These are phyloP conservation scores for Vitis hybrid DNA, from an alignment of 177 flowering plant species.

Conservation along the genomic window DNA sequence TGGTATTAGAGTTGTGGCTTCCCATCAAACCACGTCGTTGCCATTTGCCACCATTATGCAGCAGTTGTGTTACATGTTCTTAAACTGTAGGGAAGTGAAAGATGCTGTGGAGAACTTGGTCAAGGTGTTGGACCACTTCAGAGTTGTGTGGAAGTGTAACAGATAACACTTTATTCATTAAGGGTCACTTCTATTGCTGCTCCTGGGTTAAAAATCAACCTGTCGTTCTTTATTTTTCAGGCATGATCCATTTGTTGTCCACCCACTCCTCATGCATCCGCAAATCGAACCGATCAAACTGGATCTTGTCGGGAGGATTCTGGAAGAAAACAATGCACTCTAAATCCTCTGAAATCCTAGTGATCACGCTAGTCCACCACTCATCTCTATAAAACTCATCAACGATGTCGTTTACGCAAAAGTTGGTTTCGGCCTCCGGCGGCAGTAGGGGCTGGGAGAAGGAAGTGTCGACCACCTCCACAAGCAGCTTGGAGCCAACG, in stretches of 20 bases:
- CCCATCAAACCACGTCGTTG: too few species aligned
- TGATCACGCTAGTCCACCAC: slow-evolving; percentile 44
- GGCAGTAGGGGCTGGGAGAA: slow-evolving; percentile 31
- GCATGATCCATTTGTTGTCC: slow-evolving; percentile 26
- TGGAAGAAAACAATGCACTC: slow-evolving; percentile 25
- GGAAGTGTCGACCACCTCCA: slow-evolving; percentile 21
- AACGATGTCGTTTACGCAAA: slow-evolving; percentile 27
- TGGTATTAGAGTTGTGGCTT: too few species aligned
- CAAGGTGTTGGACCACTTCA: too few species aligned
- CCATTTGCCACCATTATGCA: too few species aligned
- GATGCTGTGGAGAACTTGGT: too few species aligned
- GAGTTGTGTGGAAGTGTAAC: too few species aligned
- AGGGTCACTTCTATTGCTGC: slow-evolving; percentile 30
- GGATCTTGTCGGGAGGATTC: slow-evolving; percentile 23
- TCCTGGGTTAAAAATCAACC: slow-evolving; percentile 29
- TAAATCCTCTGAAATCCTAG: slow-evolving; percentile 3
- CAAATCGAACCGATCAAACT: slow-evolving; percentile 15
- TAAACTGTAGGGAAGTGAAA: too few species aligned
- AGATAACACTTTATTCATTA: slow-evolving; percentile 6
- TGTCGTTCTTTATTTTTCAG: slow-evolving; percentile 18
- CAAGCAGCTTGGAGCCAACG: slow-evolving; percentile 13
- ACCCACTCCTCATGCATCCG: slow-evolving; percentile 26
- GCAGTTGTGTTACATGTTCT: too few species aligned
- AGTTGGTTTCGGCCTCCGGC: not conserved
- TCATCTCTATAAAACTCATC: slow-evolving; percentile 38